phyloP scores from a whole-genome alignment of 2,329 filamentous ascomycete genomes.

The Chaetomium sp. region DNA sequence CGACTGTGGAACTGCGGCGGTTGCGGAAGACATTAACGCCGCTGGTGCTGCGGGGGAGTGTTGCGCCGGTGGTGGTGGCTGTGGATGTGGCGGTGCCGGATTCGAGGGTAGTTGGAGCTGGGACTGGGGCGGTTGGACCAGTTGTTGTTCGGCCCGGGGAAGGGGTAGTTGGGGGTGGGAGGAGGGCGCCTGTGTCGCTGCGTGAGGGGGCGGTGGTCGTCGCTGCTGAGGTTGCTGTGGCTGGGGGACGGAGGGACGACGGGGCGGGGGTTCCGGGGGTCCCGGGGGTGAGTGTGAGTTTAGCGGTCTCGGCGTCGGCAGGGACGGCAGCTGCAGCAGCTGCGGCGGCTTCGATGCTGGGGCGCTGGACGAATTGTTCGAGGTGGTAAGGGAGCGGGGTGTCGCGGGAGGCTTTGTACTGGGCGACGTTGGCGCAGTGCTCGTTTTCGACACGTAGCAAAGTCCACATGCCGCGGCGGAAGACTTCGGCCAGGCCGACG shows the following conservation, averaged over 20 bases:
- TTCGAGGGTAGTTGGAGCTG: background rate
- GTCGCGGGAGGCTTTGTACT: slow-evolving; percentile 84
- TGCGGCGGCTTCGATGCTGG: slow-evolving; percentile 31
- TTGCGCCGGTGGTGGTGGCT: background rate
- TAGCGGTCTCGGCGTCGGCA: background rate
- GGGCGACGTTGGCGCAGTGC: slow-evolving; percentile 84
- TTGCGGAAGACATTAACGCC: slow-evolving; percentile 17
- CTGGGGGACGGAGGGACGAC: background rate
- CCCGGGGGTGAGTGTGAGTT: background rate
- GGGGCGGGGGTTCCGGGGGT: background rate
- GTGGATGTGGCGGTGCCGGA: background rate
- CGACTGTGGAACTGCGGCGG: slow-evolving; percentile 28
- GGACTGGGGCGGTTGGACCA: too few species aligned
- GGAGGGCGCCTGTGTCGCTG: too few species aligned
- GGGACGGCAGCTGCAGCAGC: background rate
- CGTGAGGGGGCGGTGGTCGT: background rate
- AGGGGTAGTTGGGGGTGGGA: too few species aligned
- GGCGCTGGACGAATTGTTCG: slow-evolving; percentile 40
- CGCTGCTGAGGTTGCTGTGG: background rate
- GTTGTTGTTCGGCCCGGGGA: too few species aligned
- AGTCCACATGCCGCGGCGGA: slow-evolving; percentile 83
- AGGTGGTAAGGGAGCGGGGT: slow-evolving; percentile 76
- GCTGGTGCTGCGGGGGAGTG: background rate
- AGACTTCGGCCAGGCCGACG: slow-evolving; percentile 70
- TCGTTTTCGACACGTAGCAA: slow-evolving; percentile 96